Percentiles rank a stretch among this genome's conserved stretches.
These are phyloP conservation scores for Aulographum hederae DNA, from an alignment of 2,329 filamentous ascomycete species.

Conservation along the genomic window DNA sequence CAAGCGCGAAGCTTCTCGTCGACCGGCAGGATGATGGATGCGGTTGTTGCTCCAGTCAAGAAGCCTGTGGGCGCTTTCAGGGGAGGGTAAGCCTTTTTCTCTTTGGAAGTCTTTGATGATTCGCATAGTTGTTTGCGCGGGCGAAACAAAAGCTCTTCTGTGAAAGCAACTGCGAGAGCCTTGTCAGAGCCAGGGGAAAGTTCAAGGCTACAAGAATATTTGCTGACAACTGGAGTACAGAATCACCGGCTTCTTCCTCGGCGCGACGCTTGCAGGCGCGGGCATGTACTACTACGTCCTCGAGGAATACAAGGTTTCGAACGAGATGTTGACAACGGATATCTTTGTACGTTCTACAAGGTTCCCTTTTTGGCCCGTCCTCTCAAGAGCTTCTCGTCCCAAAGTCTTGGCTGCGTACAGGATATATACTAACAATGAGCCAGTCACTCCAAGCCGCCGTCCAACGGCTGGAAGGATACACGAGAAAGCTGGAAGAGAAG, in stretches of 20 bases:
- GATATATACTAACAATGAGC: neutral
- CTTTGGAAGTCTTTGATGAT: too few species aligned
- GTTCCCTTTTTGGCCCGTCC: neutral
- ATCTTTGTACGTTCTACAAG: constrained; percentile 59
- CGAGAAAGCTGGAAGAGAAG: constrained; percentile 66
- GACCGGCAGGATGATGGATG: too few species aligned
- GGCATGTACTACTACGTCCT: constrained; percentile 85
- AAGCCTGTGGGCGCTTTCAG: constrained; percentile 55
- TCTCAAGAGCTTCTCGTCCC: neutral
- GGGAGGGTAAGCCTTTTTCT: constrained; percentile 40
- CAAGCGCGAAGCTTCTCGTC: too few species aligned
- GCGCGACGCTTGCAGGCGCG: constrained; percentile 58
- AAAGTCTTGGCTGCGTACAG: neutral
- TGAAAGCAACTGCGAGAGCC: too few species aligned
- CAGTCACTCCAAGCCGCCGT: constrained; percentile 79
- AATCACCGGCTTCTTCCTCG: constrained; percentile 79
- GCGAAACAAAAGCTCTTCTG: too few species aligned
- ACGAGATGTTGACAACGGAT: constrained; percentile 85
- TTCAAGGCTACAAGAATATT: too few species aligned
- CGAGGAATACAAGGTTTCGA: constrained; percentile 83
- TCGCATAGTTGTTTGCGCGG: too few species aligned
- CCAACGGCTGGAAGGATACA: constrained; percentile 68
- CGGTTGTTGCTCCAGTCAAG: constrained; percentile 25
- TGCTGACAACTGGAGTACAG: too few species aligned
- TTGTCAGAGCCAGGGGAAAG: too few species aligned